Conservation (phyloP, 768 basidiomycete genomes). For the Dioszegia aurantiaca region DNA sequence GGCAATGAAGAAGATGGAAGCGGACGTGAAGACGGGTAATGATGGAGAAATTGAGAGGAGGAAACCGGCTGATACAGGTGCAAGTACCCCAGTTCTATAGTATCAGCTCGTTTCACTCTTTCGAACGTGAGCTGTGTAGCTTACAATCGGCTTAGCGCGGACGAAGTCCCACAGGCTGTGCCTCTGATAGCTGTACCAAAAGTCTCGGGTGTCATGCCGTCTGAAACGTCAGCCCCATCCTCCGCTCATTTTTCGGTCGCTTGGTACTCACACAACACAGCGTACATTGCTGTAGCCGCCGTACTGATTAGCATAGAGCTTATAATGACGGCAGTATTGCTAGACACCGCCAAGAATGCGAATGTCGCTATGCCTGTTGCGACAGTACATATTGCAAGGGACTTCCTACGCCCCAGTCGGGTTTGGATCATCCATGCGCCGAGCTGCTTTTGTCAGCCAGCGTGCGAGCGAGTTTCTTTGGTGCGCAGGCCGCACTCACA, state of each 20-base stretch:
- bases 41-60: slow-evolving; percentile 41
- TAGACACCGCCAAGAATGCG: slow-evolving; percentile 39
- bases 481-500: slow-evolving; percentile 17
- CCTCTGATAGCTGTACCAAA: slow-evolving; percentile 49
- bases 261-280: slow-evolving; percentile 51
- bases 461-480: neutral
- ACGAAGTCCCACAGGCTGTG: slow-evolving; percentile 51
- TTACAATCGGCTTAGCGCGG: slow-evolving; percentile 49
- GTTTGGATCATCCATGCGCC: slow-evolving; percentile 52
- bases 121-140: neutral
- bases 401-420: slow-evolving; percentile 42
- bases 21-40: slow-evolving; percentile 44
- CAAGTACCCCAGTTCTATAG: slow-evolving; percentile 45
- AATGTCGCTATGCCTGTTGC: slow-evolving; percentile 47
- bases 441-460: slow-evolving; percentile 28
- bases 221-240: slow-evolving; percentile 23
- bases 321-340: slow-evolving; percentile 42
- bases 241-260: too few species aligned
- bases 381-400: slow-evolving; percentile 46
- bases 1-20: slow-evolving; percentile 40
- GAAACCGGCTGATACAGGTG: slow-evolving; percentile 46
- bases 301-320: slow-evolving; percentile 46
- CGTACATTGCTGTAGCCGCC: slow-evolving; percentile 52
- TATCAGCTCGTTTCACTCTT: neutral
- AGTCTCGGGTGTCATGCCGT: slow-evolving; percentile 52